These are phyloP conservation scores for Exsudoporus floridanus DNA, from an alignment of 1,284 basidiomycete genomes.

Conservation along the genomic window DNA sequence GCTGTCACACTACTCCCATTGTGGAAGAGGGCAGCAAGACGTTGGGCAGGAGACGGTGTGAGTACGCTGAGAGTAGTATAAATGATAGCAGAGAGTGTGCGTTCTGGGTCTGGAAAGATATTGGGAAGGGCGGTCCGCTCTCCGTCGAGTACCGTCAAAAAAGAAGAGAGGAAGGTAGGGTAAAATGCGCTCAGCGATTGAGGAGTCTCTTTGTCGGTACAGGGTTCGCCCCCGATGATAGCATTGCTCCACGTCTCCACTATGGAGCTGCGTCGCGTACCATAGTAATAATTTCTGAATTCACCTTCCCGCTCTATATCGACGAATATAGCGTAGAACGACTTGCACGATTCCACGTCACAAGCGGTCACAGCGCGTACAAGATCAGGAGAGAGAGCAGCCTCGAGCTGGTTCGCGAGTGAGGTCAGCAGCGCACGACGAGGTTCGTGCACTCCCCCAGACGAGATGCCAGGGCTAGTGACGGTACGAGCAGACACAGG, in stretches of 20 bases:
- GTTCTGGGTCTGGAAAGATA: slow-evolving; percentile 78
- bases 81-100: slow-evolving; percentile 77
- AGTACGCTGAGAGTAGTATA: slow-evolving; percentile 76
- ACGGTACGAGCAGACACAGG: slow-evolving; percentile 86
- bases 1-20: slow-evolving; percentile 58
- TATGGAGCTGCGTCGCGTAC: slow-evolving; percentile 66
- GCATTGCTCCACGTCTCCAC: slow-evolving; percentile 69
- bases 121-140: slow-evolving; percentile 75
- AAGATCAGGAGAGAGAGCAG: slow-evolving; percentile 80
- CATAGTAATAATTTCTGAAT: slow-evolving; percentile 92
- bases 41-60: slow-evolving; percentile 76
- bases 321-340: slow-evolving; percentile 83
- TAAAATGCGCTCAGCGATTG: slow-evolving; percentile 64
- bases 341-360: slow-evolving; percentile 71
- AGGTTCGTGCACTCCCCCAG: slow-evolving; percentile 59
- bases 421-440: slow-evolving; percentile 82
- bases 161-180: slow-evolving; percentile 68
- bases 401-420: slow-evolving; percentile 92
- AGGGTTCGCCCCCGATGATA: slow-evolving; percentile 41
- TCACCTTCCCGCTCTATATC: slow-evolving; percentile 88
- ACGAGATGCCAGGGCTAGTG: slow-evolving; percentile 41
- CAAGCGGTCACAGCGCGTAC: slow-evolving; percentile 77
- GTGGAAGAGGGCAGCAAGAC: slow-evolving; percentile 66
- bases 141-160: slow-evolving; percentile 62
- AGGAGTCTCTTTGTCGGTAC: slow-evolving; percentile 29